Base-by-base conservation (phyloP, 139 green algal species). In the Zygnema circumcarinatum region DNA sequence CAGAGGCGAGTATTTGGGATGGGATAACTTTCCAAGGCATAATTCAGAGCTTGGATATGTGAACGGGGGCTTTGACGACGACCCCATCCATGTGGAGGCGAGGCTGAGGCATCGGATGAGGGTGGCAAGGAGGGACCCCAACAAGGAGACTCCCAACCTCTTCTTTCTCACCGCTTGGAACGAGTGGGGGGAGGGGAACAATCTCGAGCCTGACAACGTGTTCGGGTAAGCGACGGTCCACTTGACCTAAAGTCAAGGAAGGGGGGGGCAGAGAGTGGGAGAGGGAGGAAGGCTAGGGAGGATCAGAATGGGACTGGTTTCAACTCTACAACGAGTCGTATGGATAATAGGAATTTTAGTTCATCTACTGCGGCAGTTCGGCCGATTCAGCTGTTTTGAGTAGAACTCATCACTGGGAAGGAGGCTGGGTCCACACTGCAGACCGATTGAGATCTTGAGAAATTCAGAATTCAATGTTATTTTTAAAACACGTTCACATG, bases 111-210 rank as follows among this genome's bases (percentile, higher is more conserved):
- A 32, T 21, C 36, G 36, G 39, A 74, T 83, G 2, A 25, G 21
- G 40, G 39, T 72, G 32, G 76, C 76, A 74, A n/a, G 76, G 39
- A 76, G 69, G 29, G 76, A 83, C 39, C 32, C 76, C 33, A 83
- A 83, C 76, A 83, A 83, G 29, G 31, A 40, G 74, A 72, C n/a
- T 52, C 25, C 76, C 35, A 83, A 83, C 38, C 36, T 83, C 76
- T 83, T 83, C 76, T 33, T 83, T 21, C 76, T 83, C 36, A 83
- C 38, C 31, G 76, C 76, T 39, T 83, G 76, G 76, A 83, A 83
- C 39, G 76, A 83, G 39, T 83, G 76, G 76, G 76, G 76, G 29
- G 76, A 83, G 76, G 76, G 76, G 2, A 83, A 83, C 76, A 73
- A 74, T n/a, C 76, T 83, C n/a, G 76, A 83, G 76, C 76, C 76